Evolutionary conservation across 1,139 yeast genomes (phyloP).

Genomic region (Diutina sp.): DNA sequence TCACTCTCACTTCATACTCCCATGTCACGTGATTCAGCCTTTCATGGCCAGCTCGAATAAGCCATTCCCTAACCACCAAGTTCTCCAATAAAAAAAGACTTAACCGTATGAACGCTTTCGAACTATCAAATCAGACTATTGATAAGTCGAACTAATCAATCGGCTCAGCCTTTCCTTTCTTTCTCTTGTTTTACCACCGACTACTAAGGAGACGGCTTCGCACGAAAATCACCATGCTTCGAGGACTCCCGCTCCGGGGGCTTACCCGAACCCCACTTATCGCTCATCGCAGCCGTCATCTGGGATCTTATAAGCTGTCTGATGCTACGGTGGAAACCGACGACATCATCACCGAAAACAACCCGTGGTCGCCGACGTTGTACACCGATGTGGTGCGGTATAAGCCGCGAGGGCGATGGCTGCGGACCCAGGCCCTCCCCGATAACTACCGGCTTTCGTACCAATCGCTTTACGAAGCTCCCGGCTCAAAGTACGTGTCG

Average conservation of each 20-base stretch:
- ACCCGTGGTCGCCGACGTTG: constrained; percentile 38
- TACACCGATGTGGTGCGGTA: constrained; percentile 24
- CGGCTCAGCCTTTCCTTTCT: no score
- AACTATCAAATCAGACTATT: no score
- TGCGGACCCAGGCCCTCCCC: constrained; percentile 21
- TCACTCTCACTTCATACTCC: no score
- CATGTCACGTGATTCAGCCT: no score
- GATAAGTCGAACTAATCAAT: no score
- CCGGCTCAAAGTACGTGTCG: constrained; percentile 42
- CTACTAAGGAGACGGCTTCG: neutral
- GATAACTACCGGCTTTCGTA: constrained; percentile 36
- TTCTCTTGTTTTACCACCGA: no score
- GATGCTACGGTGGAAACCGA: constrained; percentile 30
- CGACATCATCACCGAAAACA: constrained; percentile 28
- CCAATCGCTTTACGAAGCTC: constrained; percentile 43
- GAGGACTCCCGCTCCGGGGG: neutral
- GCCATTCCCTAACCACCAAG: no score
- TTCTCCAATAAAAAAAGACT: no score
- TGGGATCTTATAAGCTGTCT: constrained; percentile 13
- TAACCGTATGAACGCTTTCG: no score
- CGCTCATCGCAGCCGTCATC: constrained; percentile 4
- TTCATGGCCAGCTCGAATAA: no score
- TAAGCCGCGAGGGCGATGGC: constrained; percentile 8
- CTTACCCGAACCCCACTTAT: neutral
- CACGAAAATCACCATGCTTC: neutral